Evolutionary conservation across 1,284 basidiomycete genomes (phyloP), one percentile per base, ranked within the genome.

Genomic region (Wolfiporia cocos): DNA sequence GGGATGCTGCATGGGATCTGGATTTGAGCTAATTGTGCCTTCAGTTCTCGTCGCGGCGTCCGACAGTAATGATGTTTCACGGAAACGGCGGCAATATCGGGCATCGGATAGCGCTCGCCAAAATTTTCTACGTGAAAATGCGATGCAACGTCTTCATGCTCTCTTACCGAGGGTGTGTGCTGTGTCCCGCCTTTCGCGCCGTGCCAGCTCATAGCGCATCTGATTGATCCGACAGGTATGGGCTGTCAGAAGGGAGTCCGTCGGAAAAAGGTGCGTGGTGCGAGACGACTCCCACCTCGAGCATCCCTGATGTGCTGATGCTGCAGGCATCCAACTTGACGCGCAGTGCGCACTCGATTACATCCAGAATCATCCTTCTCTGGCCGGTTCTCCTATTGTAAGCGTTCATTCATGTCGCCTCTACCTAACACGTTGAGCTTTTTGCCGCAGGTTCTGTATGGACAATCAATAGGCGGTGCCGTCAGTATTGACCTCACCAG

Each of bases 401-500:
- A 41, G 73, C n/a, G n/a, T n/a, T n/a, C n/a, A n/a, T n/a, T n/a
- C n/a, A n/a, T n/a, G n/a, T n/a, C n/a, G n/a, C n/a, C n/a, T n/a
- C n/a, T n/a, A n/a, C n/a, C n/a, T n/a, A n/a, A n/a, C n/a, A n/a
- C n/a, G n/a, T n/a, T n/a, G n/a, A n/a, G n/a, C n/a, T n/a, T n/a
- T n/a, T n/a, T n/a, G n/a, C n/a, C n/a, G 19, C 44, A 85, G 82
- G 69, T 91, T 34, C 63, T 94, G 0, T 98, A 92, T 55, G 94
- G 95, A 0, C 95, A 98, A 63, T 93, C 89, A 5, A 91, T 99
- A 22, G 95, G 95, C 12, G 94, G 94, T n/a, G 94, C 94, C 0
- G 93, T 98, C 1, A 76, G 88, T 11, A 86, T 97, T 39, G 86
- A 94, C 61, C 80, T 96, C 4, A 89, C 89, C 0, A 84, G 81